Conservation (phyloP, 164 flowering plant species). For the Vitis labrusca region DNA sequence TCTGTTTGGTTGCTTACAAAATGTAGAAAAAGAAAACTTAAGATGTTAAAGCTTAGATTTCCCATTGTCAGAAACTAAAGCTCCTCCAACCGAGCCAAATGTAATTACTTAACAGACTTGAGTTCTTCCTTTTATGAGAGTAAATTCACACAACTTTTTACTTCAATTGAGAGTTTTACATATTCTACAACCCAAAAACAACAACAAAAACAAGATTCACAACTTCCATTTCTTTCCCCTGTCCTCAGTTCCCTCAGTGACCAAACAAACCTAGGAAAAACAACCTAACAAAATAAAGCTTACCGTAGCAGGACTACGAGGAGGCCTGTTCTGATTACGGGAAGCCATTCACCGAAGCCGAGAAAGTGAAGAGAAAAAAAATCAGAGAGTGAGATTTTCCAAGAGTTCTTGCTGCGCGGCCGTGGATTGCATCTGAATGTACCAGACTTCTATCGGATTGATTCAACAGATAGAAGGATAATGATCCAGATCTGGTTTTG, state of each 20-base stretch:
- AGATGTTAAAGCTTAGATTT: too few species aligned
- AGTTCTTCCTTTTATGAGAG: too few species aligned
- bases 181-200: neutral
- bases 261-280: neutral
- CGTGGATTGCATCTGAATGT: neutral
- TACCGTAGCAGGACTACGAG: slow-evolving; percentile 36
- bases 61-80: too few species aligned
- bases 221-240: neutral
- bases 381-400: neutral
- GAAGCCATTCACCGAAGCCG: slow-evolving; percentile 17
- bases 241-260: neutral
- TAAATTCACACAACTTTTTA: too few species aligned
- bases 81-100: too few species aligned
- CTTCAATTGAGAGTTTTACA: too few species aligned
- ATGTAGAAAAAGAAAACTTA: too few species aligned
- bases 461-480: neutral
- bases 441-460: neutral
- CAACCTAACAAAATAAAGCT: neutral
- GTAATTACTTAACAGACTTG: too few species aligned
- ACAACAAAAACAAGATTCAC: neutral
- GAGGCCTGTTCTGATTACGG: slow-evolving; percentile 42
- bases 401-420: neutral
- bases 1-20: too few species aligned
- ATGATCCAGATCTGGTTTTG: too few species aligned
- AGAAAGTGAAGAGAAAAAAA: neutral